Percentiles rank a stretch among this genome's conserved stretches.
Evolutionary conservation across 768 basidiomycete species (phyloP).

Genomic region (Leccinum fibrillosum): DNA sequence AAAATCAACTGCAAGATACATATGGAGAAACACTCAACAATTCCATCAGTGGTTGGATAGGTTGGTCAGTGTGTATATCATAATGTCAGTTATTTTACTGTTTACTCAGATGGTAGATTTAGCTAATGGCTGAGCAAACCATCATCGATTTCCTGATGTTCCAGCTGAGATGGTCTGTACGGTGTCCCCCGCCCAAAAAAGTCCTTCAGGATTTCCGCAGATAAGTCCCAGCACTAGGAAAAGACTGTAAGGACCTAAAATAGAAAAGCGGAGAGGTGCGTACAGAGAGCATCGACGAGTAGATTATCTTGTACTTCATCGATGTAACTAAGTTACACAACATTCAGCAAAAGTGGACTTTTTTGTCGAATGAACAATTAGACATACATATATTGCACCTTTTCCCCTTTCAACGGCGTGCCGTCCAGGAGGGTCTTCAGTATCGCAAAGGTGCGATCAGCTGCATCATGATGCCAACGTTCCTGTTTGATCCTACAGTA

Average conservation of each 20-base stretch:
- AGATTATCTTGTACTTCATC: constrained; percentile 76
- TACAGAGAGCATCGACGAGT: constrained; percentile 60
- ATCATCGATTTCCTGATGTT: constrained; percentile 16
- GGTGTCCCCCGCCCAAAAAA: constrained; percentile 81
- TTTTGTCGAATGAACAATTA: neutral
- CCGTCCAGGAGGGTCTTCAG: constrained; percentile 33
- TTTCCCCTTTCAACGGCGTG: constrained; percentile 35
- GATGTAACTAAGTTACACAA: constrained; percentile 43
- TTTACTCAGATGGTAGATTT: no score
- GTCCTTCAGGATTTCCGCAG: constrained; percentile 59
- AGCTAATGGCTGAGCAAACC: no score
- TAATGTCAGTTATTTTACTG: no score
- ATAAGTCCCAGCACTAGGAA: constrained; percentile 54
- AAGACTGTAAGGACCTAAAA: neutral
- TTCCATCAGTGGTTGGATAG: no score
- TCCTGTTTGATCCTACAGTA: constrained; percentile 48
- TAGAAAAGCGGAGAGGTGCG: constrained; percentile 7
- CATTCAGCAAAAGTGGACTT: neutral
- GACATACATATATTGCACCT: constrained; percentile 55
- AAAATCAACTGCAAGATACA: no score
- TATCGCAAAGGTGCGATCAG: constrained; percentile 61
- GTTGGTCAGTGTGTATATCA: no score
- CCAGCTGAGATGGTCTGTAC: constrained; percentile 76
- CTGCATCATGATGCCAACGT: constrained; percentile 47
- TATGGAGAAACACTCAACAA: no score